A percentile compares a stretch with the other conserved stretches of the same genome.
These are phyloP conservation scores for Corchorus capsularis DNA, from an alignment of 345 rosid genomes.

Conservation along the genomic window DNA sequence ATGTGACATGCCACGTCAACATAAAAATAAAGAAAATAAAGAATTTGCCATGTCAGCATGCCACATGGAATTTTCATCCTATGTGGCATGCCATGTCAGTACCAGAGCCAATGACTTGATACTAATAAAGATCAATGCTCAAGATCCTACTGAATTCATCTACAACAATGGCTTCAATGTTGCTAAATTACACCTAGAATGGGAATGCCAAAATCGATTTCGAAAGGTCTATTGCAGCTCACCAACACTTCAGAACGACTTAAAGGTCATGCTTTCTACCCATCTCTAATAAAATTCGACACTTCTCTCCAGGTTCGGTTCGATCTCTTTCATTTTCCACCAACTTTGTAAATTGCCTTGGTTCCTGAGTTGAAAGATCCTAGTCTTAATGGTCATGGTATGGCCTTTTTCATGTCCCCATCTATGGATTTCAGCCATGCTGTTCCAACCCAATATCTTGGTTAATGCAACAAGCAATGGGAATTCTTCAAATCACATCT, in stretches of 20 bases:
- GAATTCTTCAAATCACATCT: constrained; percentile 40
- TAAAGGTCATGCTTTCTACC: constrained; percentile 54
- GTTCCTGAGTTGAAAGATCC: constrained; percentile 12
- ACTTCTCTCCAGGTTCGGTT: constrained; percentile 15
- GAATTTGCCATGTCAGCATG: too few relatives aligned
- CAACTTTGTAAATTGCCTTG: constrained; percentile 43
- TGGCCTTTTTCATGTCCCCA: constrained; percentile 49
- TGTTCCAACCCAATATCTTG: constrained; percentile 35
- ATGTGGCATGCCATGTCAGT: too few relatives aligned
- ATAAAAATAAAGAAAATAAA: too few relatives aligned
- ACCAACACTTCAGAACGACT: constrained; percentile 45
- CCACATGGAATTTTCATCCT: too few relatives aligned
- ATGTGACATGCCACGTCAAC: too few relatives aligned
- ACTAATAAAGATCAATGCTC: too few relatives aligned
- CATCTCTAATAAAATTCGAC: constrained; percentile 15
- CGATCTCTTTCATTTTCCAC: constrained; percentile 38
- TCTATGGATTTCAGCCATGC: constrained; percentile 25
- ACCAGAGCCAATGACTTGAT: too few relatives aligned
- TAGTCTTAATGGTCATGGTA: constrained; percentile 39
- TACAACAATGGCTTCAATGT: constrained; percentile 48
- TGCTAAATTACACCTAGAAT: constrained; percentile 36
- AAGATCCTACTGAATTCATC: constrained; percentile 31
- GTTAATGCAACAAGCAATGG: constrained; percentile 56
- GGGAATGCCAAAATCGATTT: constrained; percentile 41
- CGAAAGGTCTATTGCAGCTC: constrained; percentile 57